A percentile compares a stretch with the other conserved stretches of the same genome.
phyloP scores from a whole-genome alignment of 176 grass and related monocot species.

The Sorghum bicolor region DNA sequence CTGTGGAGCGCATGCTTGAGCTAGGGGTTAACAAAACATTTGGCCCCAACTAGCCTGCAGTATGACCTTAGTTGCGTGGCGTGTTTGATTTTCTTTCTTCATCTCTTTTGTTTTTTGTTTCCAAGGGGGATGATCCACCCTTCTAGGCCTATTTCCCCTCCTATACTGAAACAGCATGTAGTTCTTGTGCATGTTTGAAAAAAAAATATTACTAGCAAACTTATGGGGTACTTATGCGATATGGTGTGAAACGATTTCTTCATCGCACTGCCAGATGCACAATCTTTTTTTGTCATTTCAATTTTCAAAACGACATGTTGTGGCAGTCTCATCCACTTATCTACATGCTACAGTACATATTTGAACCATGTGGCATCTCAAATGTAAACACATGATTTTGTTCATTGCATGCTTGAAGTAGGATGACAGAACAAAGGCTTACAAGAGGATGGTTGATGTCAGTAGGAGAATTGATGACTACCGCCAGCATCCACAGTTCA shows the following conservation, averaged over 20 bases:
- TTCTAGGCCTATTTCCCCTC: neutral
- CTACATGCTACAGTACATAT: neutral
- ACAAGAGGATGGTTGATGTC: conserved; percentile 75
- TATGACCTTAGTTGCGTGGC: neutral
- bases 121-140: neutral
- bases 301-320: conserved; percentile 3
- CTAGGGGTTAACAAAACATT: neutral
- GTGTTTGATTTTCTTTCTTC: neutral
- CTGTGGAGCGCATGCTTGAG: neutral
- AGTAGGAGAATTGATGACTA: conserved; percentile 74
- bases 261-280: neutral
- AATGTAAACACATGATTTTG: conserved; percentile 11
- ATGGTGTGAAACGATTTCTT: conserved; percentile 14
- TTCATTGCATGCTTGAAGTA: conserved; percentile 48
- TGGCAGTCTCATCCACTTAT: neutral
- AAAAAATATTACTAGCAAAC: neutral
- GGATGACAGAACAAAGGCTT: conserved; percentile 85
- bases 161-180: neutral
- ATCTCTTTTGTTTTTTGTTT: neutral
- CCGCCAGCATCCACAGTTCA: conserved; percentile 71
- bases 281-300: neutral
- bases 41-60: neutral
- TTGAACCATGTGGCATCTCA: neutral
- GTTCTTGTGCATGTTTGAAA: neutral
- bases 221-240: neutral